These are phyloP conservation scores for Phytophthora crassamura DNA, from an alignment of 352 stramenopile genomes.

Conservation along the genomic window DNA sequence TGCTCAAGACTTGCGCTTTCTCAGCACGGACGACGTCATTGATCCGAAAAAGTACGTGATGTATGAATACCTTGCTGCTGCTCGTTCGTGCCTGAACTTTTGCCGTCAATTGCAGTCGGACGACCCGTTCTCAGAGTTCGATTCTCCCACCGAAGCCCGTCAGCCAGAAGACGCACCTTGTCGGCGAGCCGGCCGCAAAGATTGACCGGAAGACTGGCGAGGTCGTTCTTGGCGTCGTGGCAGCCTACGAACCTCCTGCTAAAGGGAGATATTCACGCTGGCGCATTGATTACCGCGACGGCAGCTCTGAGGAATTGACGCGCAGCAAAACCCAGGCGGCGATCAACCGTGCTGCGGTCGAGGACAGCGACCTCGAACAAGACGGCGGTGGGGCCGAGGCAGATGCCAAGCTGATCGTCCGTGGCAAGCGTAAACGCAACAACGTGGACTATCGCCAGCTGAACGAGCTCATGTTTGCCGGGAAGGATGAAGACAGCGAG, in stretches of 20 bases:
- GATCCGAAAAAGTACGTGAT: conserved; percentile 53
- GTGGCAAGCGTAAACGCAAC: conserved; percentile 81
- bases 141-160: conserved; percentile 15
- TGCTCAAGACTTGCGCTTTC: conserved; percentile 53
- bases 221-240: conserved; percentile 62
- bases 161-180: conserved; percentile 26
- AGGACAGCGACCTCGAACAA: conserved; percentile 13
- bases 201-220: conserved; percentile 30
- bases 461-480: conserved; percentile 81
- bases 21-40: conserved; percentile 62
- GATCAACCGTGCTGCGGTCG: conserved; percentile 40
- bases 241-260: conserved; percentile 37
- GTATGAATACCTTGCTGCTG: not conserved
- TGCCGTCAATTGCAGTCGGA: conserved; percentile 27
- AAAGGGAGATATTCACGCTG: conserved; percentile 49
- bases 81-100: conserved; percentile 17
- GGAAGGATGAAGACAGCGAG: conserved; percentile 68
- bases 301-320: conserved; percentile 51
- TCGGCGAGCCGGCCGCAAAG: conserved; percentile 59
- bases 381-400: conserved; percentile 29
- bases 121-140: conserved; percentile 35
- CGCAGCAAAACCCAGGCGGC: conserved; percentile 36
- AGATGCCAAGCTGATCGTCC: conserved; percentile 57
- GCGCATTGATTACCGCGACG: conserved; percentile 68
- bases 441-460: conserved; percentile 84